Conservation (phyloP, 2,329 filamentous ascomycete genomes). For the Ophiosphaerella narmari region DNA sequence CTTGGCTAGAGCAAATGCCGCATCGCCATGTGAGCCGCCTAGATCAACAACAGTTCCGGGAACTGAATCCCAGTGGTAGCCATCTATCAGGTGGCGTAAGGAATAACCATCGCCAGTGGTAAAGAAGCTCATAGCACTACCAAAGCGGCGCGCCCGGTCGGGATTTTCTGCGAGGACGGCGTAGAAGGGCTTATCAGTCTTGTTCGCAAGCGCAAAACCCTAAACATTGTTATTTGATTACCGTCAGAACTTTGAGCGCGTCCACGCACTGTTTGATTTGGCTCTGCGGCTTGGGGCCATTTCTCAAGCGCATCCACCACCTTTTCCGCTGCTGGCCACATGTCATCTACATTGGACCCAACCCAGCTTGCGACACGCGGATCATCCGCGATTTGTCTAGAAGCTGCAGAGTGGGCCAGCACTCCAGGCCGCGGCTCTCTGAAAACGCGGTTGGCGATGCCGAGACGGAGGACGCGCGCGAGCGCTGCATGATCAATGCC, state of each 20-base stretch:
- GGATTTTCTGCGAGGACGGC: too few species aligned
- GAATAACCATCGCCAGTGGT: slow-evolving; percentile 4
- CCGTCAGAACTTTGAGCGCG: too few species aligned
- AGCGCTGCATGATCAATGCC: slow-evolving; percentile 8
- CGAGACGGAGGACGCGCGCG: slow-evolving; percentile 11
- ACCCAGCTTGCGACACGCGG: slow-evolving; percentile 8
- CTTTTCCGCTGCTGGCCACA: slow-evolving; percentile 8
- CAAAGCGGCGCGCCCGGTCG: slow-evolving; percentile 1
- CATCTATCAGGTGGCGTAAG: slow-evolving; percentile 14
- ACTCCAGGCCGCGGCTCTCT: slow-evolving; percentile 12
- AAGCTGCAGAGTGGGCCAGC: slow-evolving; percentile 13
- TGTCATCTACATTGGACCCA: slow-evolving; percentile 6
- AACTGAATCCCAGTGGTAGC: slow-evolving; percentile 5
- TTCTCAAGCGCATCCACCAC: not conserved
- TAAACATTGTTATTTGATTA: not conserved
- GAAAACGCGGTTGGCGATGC: slow-evolving; percentile 15
- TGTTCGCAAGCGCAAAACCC: too few species aligned
- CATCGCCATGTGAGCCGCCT: slow-evolving; percentile 20
- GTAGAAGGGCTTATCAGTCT: too few species aligned
- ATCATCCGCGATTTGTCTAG: slow-evolving; percentile 10
- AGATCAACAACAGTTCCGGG: slow-evolving; percentile 24
- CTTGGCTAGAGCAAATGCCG: slow-evolving; percentile 16
- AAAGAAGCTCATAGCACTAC: slow-evolving; percentile 14
- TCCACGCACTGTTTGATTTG: too few species aligned
- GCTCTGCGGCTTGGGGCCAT: too few species aligned